Conservation (phyloP, 2,329 filamentous ascomycete genomes). For the Ascochyta fabae region DNA sequence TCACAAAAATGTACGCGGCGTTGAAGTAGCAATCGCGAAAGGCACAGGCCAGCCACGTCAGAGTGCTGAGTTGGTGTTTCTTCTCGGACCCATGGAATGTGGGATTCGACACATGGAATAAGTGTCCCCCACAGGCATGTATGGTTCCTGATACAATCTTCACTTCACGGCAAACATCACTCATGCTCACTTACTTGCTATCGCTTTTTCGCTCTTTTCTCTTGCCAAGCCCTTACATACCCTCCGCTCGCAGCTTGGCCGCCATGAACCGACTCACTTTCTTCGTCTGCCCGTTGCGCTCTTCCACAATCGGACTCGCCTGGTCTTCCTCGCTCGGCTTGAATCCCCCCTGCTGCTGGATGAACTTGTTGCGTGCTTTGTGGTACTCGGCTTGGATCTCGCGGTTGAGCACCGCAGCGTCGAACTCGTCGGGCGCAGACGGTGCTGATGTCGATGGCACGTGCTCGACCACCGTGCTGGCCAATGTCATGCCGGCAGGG, state of each 20-base stretch:
- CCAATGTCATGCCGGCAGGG: constrained; percentile 60
- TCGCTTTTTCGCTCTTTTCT: too few species aligned
- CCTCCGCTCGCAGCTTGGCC: constrained; percentile 60
- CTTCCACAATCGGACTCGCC: constrained; percentile 69
- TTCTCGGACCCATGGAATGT: constrained; percentile 49
- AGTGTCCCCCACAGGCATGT: constrained; percentile 49
- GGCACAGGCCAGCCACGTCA: constrained; percentile 42
- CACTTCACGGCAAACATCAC: too few species aligned
- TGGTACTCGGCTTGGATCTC: constrained; percentile 86
- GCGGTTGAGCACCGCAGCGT: constrained; percentile 74
- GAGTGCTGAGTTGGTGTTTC: constrained; percentile 35
- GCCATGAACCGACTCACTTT: constrained; percentile 77
- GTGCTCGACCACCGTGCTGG: constrained; percentile 65
- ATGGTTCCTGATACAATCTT: constrained; percentile 31
- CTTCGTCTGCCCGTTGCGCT: constrained; percentile 65
- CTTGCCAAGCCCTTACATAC: constrained; percentile 27
- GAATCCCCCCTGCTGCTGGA: constrained; percentile 84
- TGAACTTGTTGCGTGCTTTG: constrained; percentile 79
- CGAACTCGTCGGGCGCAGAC: constrained; percentile 59
- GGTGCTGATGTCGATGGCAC: constrained; percentile 42
- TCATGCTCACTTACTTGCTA: too few species aligned
- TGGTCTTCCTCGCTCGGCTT: constrained; percentile 70
- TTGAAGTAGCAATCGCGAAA: constrained; percentile 35
- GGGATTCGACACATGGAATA: constrained; percentile 43
- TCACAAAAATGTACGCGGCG: constrained; percentile 16